These are phyloP conservation scores for Endotrypanum monterogeii DNA, from an alignment of 208 protist genomes.

Conservation along the genomic window DNA sequence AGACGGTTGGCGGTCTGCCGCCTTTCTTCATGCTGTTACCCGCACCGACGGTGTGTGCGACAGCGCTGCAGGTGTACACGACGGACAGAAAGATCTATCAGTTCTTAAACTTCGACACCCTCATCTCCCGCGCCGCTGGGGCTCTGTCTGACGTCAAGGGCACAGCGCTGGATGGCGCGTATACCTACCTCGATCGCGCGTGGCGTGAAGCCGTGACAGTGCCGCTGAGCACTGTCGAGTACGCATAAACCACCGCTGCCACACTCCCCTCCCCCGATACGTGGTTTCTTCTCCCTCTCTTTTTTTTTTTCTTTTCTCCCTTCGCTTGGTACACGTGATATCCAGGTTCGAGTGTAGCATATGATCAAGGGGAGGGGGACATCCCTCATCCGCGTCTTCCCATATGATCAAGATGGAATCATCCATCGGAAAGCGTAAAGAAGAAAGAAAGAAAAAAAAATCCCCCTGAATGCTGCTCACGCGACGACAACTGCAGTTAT, in stretches of 20 bases:
- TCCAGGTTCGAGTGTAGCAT: no score
- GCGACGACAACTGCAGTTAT: no score
- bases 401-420: no score
- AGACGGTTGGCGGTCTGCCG: constrained; percentile 43
- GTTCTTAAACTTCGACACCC: constrained; percentile 75
- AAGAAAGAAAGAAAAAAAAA: no score
- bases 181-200: constrained; percentile 87
- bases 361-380: no score
- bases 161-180: constrained; percentile 63
- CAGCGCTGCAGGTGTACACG: constrained; percentile 74
- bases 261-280: neutral
- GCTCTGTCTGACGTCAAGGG: constrained; percentile 56
- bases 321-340: no score
- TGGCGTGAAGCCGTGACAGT: constrained; percentile 71
- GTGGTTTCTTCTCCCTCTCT: neutral
- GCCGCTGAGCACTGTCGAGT: constrained; percentile 63
- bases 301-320: neutral
- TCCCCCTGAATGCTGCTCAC: no score
- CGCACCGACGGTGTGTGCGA: constrained; percentile 54
- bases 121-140: constrained; percentile 44
- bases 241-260: constrained; percentile 29
- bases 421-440: no score
- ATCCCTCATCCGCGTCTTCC: no score
- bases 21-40: constrained; percentile 79
- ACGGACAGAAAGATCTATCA: constrained; percentile 59